Percentiles rank a stretch among this genome's conserved stretches.
These are phyloP conservation scores for Rhodotorula taiwanensis DNA, from an alignment of 768 basidiomycete species.

Conservation along the genomic window DNA sequence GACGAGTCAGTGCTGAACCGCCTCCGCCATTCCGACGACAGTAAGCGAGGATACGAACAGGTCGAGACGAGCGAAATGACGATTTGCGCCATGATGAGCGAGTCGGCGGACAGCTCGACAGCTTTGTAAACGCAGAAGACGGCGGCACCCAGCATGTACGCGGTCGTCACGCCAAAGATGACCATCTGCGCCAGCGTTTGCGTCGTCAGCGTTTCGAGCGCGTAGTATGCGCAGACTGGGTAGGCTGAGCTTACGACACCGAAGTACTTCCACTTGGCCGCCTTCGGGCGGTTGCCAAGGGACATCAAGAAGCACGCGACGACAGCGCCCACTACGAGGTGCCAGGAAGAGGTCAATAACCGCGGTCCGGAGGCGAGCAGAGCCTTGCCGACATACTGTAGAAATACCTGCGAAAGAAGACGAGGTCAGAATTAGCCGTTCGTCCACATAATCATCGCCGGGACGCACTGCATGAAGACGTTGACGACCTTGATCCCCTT, in stretches of 20 bases:
- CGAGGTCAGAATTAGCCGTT: background rate
- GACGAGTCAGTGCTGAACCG: background rate
- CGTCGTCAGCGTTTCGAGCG: background rate
- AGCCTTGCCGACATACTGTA: no score
- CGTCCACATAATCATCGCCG: no score
- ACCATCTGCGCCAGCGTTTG: background rate
- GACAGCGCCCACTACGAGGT: conserved; percentile 57
- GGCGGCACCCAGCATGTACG: conserved; percentile 76
- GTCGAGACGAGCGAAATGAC: conserved; percentile 60
- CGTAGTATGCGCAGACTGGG: background rate
- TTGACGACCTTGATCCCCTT: conserved; percentile 36
- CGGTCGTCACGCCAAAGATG: conserved; percentile 33
- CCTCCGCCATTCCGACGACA: no score
- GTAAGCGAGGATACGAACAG: conserved; percentile 7
- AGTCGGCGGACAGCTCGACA: conserved; percentile 55
- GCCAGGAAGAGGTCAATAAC: conserved; percentile 22
- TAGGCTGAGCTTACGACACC: conserved; percentile 51
- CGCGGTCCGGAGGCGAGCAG: no score
- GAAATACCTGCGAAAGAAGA: background rate
- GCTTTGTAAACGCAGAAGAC: conserved; percentile 72
- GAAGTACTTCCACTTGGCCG: conserved; percentile 71
- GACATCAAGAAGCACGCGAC: conserved; percentile 87
- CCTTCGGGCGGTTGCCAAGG: conserved; percentile 71
- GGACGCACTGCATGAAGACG: conserved; percentile 14
- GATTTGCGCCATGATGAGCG: conserved; percentile 62